A percentile compares a stretch with the other conserved stretches of the same genome.
phyloP scores from a whole-genome alignment of 257 asterid species.

The Jaltomata sinuosa region DNA sequence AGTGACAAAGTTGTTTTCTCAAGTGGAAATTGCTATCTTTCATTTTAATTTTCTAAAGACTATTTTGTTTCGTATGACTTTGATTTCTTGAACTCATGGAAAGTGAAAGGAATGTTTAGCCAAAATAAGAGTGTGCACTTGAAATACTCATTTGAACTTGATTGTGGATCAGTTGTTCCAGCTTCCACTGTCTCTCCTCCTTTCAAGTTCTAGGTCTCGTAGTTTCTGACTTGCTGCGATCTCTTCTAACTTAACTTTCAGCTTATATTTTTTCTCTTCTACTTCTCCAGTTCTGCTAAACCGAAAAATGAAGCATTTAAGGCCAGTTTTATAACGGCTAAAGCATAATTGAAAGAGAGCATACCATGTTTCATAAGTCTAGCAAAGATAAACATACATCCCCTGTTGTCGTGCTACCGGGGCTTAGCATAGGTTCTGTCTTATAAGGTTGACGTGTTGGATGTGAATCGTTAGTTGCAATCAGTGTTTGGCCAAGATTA shows the following conservation, averaged over 20 bases:
- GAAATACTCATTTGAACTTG: background rate
- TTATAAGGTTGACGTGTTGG: background rate
- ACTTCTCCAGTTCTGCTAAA: background rate
- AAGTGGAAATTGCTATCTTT: no score
- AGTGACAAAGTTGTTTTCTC: no score
- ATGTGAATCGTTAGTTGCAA: no score
- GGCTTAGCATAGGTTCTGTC: constrained; percentile 4
- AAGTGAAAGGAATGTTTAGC: background rate
- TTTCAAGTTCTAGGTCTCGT: background rate
- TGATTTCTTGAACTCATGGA: no score
- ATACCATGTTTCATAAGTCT: no score
- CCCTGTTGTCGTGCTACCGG: background rate
- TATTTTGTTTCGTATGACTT: no score
- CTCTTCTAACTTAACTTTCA: background rate
- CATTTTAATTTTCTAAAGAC: no score
- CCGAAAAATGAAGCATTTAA: background rate
- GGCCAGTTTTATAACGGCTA: background rate
- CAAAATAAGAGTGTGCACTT: background rate
- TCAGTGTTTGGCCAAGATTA: no score
- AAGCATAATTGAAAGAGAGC: no score
- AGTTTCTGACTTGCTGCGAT: background rate
- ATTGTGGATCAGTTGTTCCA: no score
- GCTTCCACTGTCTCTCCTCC: no score
- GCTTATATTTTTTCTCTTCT: background rate
- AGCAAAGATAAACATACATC: no score